Conservation (phyloP, 352 stramenopile genomes). For the Paralagenidium karlingii region DNA sequence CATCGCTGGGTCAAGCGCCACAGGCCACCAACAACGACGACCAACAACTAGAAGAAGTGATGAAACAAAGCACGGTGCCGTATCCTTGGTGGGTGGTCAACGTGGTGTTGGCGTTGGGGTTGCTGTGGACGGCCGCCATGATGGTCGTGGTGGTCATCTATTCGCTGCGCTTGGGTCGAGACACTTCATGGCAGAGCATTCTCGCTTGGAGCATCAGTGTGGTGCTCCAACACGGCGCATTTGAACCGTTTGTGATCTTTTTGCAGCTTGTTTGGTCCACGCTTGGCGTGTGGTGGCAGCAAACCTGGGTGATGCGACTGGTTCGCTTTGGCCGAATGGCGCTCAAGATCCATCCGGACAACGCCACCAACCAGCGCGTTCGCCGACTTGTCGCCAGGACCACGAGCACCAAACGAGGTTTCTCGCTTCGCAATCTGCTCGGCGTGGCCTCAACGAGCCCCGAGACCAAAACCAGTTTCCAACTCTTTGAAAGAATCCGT, state of each 20-base stretch:
- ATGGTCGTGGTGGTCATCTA: constrained; percentile 24
- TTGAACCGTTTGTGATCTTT: constrained; percentile 47
- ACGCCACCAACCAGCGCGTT: constrained; percentile 3
- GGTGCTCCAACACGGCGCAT: constrained; percentile 23
- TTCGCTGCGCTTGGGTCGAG: constrained; percentile 25
- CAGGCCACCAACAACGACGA: too few relatives aligned
- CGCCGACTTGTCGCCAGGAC: too few relatives aligned
- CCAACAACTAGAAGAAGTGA: too few relatives aligned
- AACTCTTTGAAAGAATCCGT: constrained; percentile 55
- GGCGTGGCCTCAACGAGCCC: too few relatives aligned
- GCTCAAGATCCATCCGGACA: constrained; percentile 31
- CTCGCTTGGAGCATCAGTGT: constrained; percentile 29
- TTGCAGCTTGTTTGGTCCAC: constrained; percentile 28
- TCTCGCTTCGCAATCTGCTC: too few relatives aligned
- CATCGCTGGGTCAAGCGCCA: too few relatives aligned
- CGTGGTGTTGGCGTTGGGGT: constrained; percentile 27
- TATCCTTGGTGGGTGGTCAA: constrained; percentile 58
- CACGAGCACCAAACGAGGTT: constrained; percentile 20
- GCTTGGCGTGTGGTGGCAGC: constrained; percentile 39
- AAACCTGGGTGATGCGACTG: constrained; percentile 21
- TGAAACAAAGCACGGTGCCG: too few relatives aligned
- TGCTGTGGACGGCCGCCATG: constrained; percentile 26
- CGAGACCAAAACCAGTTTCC: too few relatives aligned
- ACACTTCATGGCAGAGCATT: constrained; percentile 38
- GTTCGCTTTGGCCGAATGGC: constrained; percentile 25